Base-by-base conservation (phyloP, 495 filamentous ascomycete genomes). In the Massariosphaeria phaeospora region DNA sequence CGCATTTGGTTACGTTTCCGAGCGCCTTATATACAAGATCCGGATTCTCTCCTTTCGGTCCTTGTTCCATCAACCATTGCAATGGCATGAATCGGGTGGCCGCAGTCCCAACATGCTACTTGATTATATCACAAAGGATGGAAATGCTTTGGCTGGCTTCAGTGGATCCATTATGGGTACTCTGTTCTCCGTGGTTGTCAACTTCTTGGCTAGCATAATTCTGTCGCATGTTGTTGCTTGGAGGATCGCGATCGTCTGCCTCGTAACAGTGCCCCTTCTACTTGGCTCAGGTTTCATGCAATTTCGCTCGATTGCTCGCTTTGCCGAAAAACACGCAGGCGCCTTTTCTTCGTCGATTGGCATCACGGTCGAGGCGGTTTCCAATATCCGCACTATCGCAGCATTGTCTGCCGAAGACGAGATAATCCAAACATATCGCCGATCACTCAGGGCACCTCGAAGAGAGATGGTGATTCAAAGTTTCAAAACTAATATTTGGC, bases 291-390 rank as follows among this genome's bases (percentile, higher is more conserved):
- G 91, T 23, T 95, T 88, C 74, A 82, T 89, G 73, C 85, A 91
- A 21, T 88, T 95, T 67, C 86, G 82, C 63, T 82, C 94, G 75
- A 79, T 95, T 17, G 79, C 84, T 8, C 75, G 78, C 27, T 90
- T 94, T 67, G 83, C 91, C 62, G 66, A 70, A 8, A 78, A 82
- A 24, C 77, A 83, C 0, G 85, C 89, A 71, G 67, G 73, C 21
- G 85, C 87, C 0, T 94, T 93, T 52, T 77, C 84, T 63, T 72
- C 76, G 11, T 86, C 84, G 43, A 89, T 88, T 27, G 83, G 80
- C 64, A 91, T 85, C 61, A 91, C 91, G 18, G 94, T 90, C 51
- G 91, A 96, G 66, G 88, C 89, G 23, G 90, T 89, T 29, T 84
- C 82, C 3, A 86, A 89, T 18, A 96, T 96, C 62, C 85, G 90